These are phyloP conservation scores for Astragalus glycyphyllos DNA, from an alignment of 306 rosid genomes.

Conservation along the genomic window DNA sequence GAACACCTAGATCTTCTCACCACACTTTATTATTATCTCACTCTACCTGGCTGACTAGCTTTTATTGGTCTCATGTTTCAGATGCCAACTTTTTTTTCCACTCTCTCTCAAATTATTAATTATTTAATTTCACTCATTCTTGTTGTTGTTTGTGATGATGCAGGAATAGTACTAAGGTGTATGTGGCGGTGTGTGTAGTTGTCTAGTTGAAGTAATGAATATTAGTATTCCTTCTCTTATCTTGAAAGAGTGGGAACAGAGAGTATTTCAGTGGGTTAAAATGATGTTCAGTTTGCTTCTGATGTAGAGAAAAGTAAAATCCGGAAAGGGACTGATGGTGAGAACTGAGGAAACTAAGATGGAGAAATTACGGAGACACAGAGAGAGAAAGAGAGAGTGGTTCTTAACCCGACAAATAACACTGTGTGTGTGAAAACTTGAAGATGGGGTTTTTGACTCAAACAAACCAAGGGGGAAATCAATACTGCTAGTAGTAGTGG, in stretches of 20 bases:
- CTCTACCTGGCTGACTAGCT: conserved; percentile 46
- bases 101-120: conserved; percentile 4
- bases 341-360: conserved; percentile 31
- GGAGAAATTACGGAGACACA: conserved; percentile 31
- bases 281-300: conserved; percentile 55
- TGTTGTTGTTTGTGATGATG: conserved; percentile 10
- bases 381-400: conserved; percentile 39
- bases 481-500: neutral
- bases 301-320: conserved; percentile 56
- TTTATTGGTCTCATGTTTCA: conserved; percentile 51
- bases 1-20: conserved; percentile 43
- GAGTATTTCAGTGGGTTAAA: conserved; percentile 44
- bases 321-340: conserved; percentile 62
- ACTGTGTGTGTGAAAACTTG: conserved; percentile 68
- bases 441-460: conserved; percentile 55
- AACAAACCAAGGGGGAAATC: conserved; percentile 35
- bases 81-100: conserved; percentile 13
- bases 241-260: conserved; percentile 34
- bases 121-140: conserved; percentile 32
- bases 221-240: neutral
- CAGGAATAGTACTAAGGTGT: neutral
- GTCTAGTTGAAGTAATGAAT: neutral
- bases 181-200: neutral
- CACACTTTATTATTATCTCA: conserved; percentile 46
- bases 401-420: conserved; percentile 70